Conservation (phyloP, 2,329 filamentous ascomycete species). For the Exophiala xenobiotica region DNA sequence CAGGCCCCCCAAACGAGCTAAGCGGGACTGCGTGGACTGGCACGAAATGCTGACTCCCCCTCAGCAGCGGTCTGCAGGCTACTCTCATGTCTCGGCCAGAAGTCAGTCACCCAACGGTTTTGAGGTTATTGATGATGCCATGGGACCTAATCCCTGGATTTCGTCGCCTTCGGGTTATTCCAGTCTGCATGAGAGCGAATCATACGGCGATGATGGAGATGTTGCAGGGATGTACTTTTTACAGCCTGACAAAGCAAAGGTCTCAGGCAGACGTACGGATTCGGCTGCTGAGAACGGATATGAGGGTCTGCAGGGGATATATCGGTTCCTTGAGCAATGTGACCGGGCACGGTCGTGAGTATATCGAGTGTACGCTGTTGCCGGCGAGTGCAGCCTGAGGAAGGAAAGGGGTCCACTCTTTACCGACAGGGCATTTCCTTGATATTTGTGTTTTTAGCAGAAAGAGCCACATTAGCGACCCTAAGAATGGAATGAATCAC, state of each 20-base stretch:
- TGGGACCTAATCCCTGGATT: conserved; percentile 55
- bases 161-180: conserved; percentile 57
- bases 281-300: conserved; percentile 40
- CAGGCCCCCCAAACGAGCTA: conserved; percentile 31
- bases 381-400: conserved; percentile 14
- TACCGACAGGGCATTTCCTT: neutral
- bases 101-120: conserved; percentile 23
- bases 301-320: conserved; percentile 65
- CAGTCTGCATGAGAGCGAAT: conserved; percentile 55
- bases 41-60: conserved; percentile 56
- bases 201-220: conserved; percentile 42
- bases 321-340: conserved; percentile 64
- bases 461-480: conserved; percentile 22
- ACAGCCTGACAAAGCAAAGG: conserved; percentile 21
- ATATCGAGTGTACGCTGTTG: conserved; percentile 2
- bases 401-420: neutral
- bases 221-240: conserved; percentile 32
- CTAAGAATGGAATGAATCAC: conserved; percentile 17
- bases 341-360: conserved; percentile 45
- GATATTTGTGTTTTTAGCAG: conserved; percentile 6
- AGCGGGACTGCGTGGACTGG: conserved; percentile 53
- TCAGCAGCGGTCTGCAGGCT: conserved; percentile 20
- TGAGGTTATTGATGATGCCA: conserved; percentile 36
- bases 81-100: conserved; percentile 32
- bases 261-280: conserved; percentile 17